A percentile compares a stretch with the other conserved stretches of the same genome.
phyloP scores from a whole-genome alignment of 805 yeast species.

The Lipomyces spencermartinsiae region DNA sequence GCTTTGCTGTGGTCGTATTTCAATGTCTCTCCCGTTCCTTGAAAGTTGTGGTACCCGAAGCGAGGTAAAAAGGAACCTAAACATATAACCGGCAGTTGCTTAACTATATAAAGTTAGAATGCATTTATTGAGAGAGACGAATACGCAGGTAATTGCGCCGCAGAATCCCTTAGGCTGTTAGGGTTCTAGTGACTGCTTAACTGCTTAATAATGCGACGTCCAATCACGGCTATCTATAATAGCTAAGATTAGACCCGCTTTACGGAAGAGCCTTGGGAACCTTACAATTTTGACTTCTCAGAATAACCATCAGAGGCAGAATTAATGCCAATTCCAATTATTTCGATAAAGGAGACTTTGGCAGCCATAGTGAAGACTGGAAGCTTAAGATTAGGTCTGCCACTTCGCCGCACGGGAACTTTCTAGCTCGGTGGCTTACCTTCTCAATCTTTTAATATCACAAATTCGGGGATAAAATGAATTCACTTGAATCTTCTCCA shows the following conservation, averaged over 20 bases:
- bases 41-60: neutral
- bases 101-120: no score
- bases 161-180: neutral
- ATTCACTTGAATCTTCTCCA: neutral
- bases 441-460: neutral
- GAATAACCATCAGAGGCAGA: neutral
- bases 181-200: neutral
- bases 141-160: neutral
- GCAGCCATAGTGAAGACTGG: neutral
- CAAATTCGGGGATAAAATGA: neutral
- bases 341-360: neutral
- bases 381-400: neutral
- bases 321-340: neutral
- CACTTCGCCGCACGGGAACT: no score
- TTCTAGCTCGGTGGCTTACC: neutral
- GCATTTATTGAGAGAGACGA: neutral
- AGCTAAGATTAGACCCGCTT: no score
- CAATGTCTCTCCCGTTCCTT: conserved; percentile 1
- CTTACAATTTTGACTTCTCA: neutral
- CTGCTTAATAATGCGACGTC: neutral
- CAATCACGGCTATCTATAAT: neutral
- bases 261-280: neutral
- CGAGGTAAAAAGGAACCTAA: conserved; percentile 2
- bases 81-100: no score
- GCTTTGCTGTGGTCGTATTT: conserved; percentile 7